Conservation (phyloP, 2,329 filamentous ascomycete genomes). For the Hymenoscyphus occultus region DNA sequence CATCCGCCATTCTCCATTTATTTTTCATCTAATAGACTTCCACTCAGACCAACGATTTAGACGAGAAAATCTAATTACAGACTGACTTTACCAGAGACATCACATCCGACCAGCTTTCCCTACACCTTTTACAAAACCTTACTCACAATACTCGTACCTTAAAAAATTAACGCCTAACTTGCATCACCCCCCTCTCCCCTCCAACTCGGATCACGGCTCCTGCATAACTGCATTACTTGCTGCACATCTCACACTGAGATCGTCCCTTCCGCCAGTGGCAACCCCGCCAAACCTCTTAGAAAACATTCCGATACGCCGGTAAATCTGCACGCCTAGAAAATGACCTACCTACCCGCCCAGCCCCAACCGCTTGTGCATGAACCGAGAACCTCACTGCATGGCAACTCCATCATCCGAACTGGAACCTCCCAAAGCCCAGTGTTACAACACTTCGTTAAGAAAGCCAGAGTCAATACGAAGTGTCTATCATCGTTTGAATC, state of each 20-base stretch:
- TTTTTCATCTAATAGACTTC: neutral
- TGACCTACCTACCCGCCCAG: conserved; percentile 5
- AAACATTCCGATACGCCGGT: conserved; percentile 1
- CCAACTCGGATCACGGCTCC: conserved; percentile 1
- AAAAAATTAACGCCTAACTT: neutral
- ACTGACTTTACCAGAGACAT: neutral
- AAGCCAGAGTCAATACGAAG: too few relatives aligned
- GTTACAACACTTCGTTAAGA: too few relatives aligned
- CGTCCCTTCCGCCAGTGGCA: neutral
- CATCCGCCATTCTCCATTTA: neutral
- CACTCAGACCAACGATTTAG: neutral
- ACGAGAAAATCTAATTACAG: neutral
- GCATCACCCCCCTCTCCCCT: neutral
- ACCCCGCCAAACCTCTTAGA: neutral
- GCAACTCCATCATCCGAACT: conserved; percentile 5
- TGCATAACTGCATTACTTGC: conserved; percentile 4
- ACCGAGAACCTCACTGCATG: neutral
- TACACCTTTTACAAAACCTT: neutral
- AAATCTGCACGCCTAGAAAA: neutral
- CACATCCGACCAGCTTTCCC: neutral
- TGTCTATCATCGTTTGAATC: too few relatives aligned
- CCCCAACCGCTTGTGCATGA: conserved; percentile 2
- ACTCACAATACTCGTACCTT: neutral
- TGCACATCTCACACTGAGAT: conserved; percentile 3
- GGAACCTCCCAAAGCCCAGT: too few relatives aligned